These are phyloP conservation scores for Flaveria linearis DNA, from an alignment of 129 eudicot species.

Conservation along the genomic window DNA sequence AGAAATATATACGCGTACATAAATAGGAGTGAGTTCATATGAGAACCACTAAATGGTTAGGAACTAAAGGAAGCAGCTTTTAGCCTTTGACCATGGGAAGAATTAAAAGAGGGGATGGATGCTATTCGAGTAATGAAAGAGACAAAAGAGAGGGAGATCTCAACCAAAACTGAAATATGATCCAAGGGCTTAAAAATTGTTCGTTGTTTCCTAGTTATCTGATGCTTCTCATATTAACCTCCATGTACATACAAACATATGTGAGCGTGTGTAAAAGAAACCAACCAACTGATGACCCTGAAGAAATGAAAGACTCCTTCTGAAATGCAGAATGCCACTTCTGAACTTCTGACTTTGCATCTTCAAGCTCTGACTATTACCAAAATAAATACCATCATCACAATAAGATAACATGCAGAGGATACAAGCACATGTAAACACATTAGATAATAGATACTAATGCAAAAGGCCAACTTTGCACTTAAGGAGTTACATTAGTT, in stretches of 20 bases:
- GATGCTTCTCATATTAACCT: too few species aligned
- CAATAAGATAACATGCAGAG: constrained; percentile 16
- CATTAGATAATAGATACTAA: not conserved
- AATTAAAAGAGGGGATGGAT: too few species aligned
- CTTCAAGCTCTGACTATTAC: constrained; percentile 75
- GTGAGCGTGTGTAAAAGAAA: not conserved
- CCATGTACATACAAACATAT: not conserved
- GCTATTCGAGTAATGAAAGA: too few species aligned
- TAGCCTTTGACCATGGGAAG: too few species aligned
- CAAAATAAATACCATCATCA: not conserved
- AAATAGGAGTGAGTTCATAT: not conserved
- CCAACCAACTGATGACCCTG: constrained; percentile 65
- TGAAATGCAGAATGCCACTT: constrained; percentile 86
- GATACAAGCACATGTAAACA: constrained; percentile 5
- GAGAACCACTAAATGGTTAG: too few species aligned
- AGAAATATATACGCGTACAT: not conserved
- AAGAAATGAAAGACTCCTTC: constrained; percentile 64
- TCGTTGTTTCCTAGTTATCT: too few species aligned
- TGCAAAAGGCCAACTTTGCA: not conserved
- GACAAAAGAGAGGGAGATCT: too few species aligned
- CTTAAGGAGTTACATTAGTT: not conserved
- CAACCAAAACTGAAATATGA: too few species aligned
- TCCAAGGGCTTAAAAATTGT: too few species aligned
- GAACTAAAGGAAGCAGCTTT: too few species aligned
- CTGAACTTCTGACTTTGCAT: constrained; percentile 75